phyloP scores from a whole-genome alignment of 2,329 filamentous ascomycete species.

The Trichoderma sp. region DNA sequence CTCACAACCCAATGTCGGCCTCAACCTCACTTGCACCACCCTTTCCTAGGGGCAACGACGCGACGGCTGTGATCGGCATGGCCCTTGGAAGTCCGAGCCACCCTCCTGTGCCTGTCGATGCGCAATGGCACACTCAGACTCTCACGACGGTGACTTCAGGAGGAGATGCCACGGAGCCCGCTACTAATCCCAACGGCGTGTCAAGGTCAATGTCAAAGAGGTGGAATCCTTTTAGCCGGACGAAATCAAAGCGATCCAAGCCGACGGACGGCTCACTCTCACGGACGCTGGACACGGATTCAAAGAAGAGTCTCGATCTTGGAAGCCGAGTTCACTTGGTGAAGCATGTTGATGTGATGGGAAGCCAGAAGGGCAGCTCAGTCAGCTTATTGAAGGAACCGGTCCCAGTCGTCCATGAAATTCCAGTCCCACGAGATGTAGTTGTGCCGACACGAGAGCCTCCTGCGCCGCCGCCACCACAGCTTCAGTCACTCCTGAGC shows the following conservation, averaged over 20 bases:
- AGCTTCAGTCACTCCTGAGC: conserved; percentile 55
- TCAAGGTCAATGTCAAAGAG: conserved; percentile 55
- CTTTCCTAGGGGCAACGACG: conserved; percentile 30
- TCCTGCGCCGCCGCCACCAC: not conserved
- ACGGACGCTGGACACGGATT: not conserved
- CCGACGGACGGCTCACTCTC: not conserved
- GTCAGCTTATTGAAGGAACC: conserved; percentile 5
- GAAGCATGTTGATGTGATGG: not conserved
- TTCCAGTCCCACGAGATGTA: conserved; percentile 1
- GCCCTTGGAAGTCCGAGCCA: conserved; percentile 70
- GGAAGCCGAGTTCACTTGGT: not conserved
- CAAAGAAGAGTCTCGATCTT: conserved; percentile 1
- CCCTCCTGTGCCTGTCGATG: conserved; percentile 36
- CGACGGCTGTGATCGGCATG: conserved; percentile 65
- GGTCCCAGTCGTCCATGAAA: not conserved
- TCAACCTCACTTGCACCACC: conserved; percentile 34
- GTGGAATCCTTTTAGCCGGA: conserved; percentile 60
- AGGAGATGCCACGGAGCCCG: conserved; percentile 28
- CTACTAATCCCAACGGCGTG: conserved; percentile 31
- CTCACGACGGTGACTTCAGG: conserved; percentile 35
- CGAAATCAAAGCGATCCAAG: conserved; percentile 41
- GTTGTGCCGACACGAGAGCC: conserved; percentile 1
- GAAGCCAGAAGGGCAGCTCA: not conserved
- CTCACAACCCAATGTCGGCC: conserved; percentile 46
- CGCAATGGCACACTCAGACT: conserved; percentile 38